These are phyloP conservation scores for Nitzschia sp. DNA, from an alignment of 108 stramenopile genomes.

Conservation along the genomic window DNA sequence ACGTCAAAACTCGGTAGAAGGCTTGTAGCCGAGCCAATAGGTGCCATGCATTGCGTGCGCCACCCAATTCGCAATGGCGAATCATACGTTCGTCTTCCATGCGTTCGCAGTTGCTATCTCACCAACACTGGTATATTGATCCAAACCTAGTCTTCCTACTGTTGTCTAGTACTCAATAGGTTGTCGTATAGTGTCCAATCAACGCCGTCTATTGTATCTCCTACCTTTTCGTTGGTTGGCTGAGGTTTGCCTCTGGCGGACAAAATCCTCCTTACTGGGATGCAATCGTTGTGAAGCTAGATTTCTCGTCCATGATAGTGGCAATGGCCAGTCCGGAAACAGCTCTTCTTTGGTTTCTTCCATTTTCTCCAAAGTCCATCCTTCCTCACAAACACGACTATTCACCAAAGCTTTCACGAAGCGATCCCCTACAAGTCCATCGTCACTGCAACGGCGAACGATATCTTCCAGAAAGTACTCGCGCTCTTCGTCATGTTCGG, in stretches of 20 bases:
- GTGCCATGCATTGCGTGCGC: too few relatives aligned
- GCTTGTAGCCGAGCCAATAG: too few relatives aligned
- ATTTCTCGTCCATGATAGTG: constrained; percentile 62
- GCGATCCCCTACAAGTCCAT: constrained; percentile 59
- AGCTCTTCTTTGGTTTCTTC: constrained; percentile 30
- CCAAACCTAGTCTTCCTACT: too few relatives aligned
- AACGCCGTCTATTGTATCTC: too few relatives aligned
- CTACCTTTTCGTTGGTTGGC: too few relatives aligned
- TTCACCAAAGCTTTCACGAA: constrained; percentile 43
- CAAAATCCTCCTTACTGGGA: not conserved
- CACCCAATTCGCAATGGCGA: too few relatives aligned
- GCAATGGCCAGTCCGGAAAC: constrained; percentile 54
- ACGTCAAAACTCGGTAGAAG: too few relatives aligned
- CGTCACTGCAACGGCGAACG: constrained; percentile 54
- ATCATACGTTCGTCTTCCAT: too few relatives aligned
- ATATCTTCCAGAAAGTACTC: constrained; percentile 41
- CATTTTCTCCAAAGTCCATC: constrained; percentile 54
- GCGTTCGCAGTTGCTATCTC: too few relatives aligned
- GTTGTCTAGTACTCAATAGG: too few relatives aligned
- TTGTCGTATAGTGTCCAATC: too few relatives aligned
- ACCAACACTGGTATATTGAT: too few relatives aligned
- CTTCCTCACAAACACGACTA: constrained; percentile 37
- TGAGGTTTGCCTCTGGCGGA: not conserved
- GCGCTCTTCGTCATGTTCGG: constrained; percentile 30
- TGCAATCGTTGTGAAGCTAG: constrained; percentile 1